Evolutionary conservation across 805 yeast species (phyloP).

Genomic region (Teunomyces aglyptinius): DNA sequence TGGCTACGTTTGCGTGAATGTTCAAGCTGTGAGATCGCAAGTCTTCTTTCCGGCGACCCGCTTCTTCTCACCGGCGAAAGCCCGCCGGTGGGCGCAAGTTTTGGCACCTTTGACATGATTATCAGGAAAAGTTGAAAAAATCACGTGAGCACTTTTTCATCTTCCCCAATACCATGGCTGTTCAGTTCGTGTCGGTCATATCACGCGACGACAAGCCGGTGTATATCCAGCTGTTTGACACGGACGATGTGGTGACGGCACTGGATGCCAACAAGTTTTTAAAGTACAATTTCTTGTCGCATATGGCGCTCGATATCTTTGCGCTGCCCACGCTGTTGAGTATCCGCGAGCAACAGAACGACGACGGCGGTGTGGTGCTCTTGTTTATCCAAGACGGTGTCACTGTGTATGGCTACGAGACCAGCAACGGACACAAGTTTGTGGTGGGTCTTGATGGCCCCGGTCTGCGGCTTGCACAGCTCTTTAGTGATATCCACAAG

Average conservation of each 20-base stretch:
- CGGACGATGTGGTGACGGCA: background rate
- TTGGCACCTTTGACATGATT: background rate
- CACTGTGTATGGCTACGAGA: slow-evolving; percentile 65
- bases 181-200: slow-evolving; percentile 57
- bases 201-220: slow-evolving; percentile 59
- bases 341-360: slow-evolving; percentile 34
- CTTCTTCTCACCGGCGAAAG: slow-evolving; percentile 9
- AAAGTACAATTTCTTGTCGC: slow-evolving; percentile 69
- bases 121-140: background rate
- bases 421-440: slow-evolving; percentile 65
- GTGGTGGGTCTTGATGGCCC: slow-evolving; percentile 48
- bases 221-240: slow-evolving; percentile 54
- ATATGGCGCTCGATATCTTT: slow-evolving; percentile 71
- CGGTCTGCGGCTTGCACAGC: background rate
- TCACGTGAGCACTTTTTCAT: background rate
- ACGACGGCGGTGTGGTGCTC: slow-evolving; percentile 33
- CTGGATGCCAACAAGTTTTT: slow-evolving; percentile 44
- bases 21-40: slow-evolving; percentile 7
- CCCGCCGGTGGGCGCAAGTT: slow-evolving; percentile 4
- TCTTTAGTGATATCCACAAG: slow-evolving; percentile 40
- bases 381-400: slow-evolving; percentile 67
- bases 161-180: slow-evolving; percentile 5
- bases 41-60: slow-evolving; percentile 10
- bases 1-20: background rate
- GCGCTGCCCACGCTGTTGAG: slow-evolving; percentile 48